Evolutionary conservation across 257 asterid genomes (phyloP), one percentile per base, ranked within the genome.

Genomic region (Leonotis leonurus): DNA sequence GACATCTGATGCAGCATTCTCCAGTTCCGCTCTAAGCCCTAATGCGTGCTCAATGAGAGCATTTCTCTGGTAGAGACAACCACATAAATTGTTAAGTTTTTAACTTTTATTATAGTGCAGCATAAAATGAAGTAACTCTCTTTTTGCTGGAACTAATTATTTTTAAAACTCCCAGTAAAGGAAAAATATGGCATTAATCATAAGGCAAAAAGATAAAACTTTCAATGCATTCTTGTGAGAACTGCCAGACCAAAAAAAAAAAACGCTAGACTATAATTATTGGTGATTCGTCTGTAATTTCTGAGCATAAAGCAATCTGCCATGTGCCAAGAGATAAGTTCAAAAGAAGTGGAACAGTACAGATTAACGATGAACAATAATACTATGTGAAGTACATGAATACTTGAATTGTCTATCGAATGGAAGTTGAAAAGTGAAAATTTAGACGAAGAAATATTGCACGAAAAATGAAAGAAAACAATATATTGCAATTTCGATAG

Each of bases 11-110:
- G 88, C 80, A 65, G 96, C 88, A 66, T 76, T 80, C 77, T 88
- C 98, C 69, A 91, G 83, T 56, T 91, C 96, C 18, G 77, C 74
- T 65, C 95, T 91, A 65, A 91, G 94, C 67, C 75, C 96, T 67
- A 85, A 82, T 43, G 98, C 98, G 37, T 69, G 80, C 62, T 85
- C 95, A 41, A 81, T 75, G 50, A 90, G 91, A 70, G 95, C 72
- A n/a, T 77, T 84, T 90, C 75, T 90, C 98, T 90, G 95, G 66
- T 62, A 45, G 74, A 65, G 40, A 67, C 0, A 36, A 57, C 10
- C 24, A 18, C 43, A 20, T 24, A 45, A 27, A 66, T 32, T 40
- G 35, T 66, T n/a, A 21, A 30, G 33, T 6, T 32, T 25, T 39
- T 22, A 20, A 14, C 8, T 40, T 6, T 43, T n/a, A 3, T 18